Percentiles rank a stretch among this genome's conserved stretches.
These are phyloP conservation scores for Aspergillus pseudotamarii DNA, from an alignment of 2,329 filamentous ascomycete genomes.

Conservation along the genomic window DNA sequence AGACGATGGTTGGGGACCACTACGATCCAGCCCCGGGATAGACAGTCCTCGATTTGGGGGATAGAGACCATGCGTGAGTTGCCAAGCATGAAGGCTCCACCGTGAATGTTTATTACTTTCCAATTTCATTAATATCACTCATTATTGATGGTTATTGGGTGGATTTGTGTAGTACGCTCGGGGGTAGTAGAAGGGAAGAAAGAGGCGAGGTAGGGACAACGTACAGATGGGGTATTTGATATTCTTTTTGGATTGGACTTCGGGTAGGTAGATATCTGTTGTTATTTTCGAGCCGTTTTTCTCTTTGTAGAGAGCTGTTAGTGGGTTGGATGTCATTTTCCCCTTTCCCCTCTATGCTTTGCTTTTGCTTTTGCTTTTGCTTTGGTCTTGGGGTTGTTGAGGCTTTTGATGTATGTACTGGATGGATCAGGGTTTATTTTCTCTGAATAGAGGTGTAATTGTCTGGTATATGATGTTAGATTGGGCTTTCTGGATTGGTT, in stretches of 20 bases:
- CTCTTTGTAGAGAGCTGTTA: conserved; percentile 29
- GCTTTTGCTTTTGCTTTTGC: background rate
- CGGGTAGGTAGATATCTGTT: conserved; percentile 31
- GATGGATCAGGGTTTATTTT: background rate
- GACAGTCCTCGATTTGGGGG: conserved; percentile 43
- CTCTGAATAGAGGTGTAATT: background rate
- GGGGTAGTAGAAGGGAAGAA: too few relatives aligned
- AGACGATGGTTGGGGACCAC: conserved; percentile 37
- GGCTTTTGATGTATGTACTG: background rate
- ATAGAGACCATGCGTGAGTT: conserved; percentile 43
- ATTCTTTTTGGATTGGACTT: conserved; percentile 10
- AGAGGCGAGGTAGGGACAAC: conserved; percentile 4
- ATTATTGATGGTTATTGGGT: too few relatives aligned
- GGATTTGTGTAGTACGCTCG: too few relatives aligned
- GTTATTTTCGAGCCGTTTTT: conserved; percentile 25
- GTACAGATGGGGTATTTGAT: conserved; percentile 26
- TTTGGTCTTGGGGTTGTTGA: background rate
- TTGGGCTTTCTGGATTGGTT: background rate
- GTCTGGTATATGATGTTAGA: background rate
- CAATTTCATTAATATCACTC: background rate
- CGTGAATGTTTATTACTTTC: conserved; percentile 46
- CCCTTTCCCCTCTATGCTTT: background rate
- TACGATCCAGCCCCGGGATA: conserved; percentile 43
- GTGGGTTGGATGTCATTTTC: conserved; percentile 18
- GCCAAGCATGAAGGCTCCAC: conserved; percentile 50